phyloP scores from a whole-genome alignment of 805 yeast species.

The Metschnikowia lunata region DNA sequence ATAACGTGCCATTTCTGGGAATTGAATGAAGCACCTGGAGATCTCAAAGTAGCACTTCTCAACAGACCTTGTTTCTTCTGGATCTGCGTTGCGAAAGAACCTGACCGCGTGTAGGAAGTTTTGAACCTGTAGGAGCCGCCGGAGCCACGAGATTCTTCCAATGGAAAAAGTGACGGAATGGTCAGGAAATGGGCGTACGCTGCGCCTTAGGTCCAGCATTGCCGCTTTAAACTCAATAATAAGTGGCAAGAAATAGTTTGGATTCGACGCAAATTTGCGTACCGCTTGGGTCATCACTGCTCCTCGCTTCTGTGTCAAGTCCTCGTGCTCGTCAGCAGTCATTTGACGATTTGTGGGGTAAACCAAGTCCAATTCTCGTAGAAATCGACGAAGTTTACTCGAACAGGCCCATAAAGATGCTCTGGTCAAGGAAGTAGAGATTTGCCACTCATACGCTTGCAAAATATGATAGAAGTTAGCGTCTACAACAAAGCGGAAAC shows the following conservation, averaged over 20 bases:
- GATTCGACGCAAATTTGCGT: slow-evolving; percentile 2
- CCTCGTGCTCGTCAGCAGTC: neutral
- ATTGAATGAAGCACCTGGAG: slow-evolving; percentile 14
- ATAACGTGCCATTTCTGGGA: slow-evolving; percentile 4
- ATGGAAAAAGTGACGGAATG: neutral
- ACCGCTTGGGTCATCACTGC: slow-evolving; percentile 1
- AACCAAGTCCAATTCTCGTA: neutral
- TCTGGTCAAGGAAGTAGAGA: neutral
- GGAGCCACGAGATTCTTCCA: slow-evolving; percentile 10
- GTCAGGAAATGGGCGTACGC: neutral
- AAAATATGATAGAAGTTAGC: slow-evolving; percentile 6
- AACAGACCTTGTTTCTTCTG: slow-evolving; percentile 1
- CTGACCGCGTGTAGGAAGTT: slow-evolving; percentile 7
- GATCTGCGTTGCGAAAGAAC: slow-evolving; percentile 4
- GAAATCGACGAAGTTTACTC: neutral
- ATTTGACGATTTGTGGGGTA: neutral
- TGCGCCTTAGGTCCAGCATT: neutral
- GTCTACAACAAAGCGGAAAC: slow-evolving; percentile 5
- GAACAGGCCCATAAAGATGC: neutral
- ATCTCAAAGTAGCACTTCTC: slow-evolving; percentile 14
- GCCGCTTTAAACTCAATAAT: slow-evolving; percentile 1
- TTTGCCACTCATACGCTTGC: slow-evolving; percentile 8
- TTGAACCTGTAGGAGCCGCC: slow-evolving; percentile 12
- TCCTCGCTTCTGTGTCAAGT: neutral
- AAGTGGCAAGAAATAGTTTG: slow-evolving; percentile 4